Evolutionary conservation across 371 early-diverging fungal genomes (phyloP).

Genomic region (Syncephalastrum sp.): DNA sequence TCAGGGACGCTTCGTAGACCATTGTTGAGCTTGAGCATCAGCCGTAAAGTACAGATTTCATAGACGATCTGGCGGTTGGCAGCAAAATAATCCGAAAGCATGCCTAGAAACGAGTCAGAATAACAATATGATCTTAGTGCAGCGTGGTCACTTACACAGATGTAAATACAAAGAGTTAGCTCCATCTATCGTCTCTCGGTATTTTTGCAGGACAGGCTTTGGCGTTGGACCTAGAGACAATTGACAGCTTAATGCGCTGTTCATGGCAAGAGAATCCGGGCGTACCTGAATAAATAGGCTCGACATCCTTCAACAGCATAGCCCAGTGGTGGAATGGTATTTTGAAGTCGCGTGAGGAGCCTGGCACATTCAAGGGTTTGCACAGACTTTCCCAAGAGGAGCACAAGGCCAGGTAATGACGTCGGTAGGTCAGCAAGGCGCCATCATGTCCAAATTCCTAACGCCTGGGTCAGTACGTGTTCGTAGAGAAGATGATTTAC

Average conservation of each 20-base stretch:
- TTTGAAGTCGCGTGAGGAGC: conserved; percentile 37
- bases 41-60: conserved; percentile 41
- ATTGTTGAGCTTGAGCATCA: conserved; percentile 50
- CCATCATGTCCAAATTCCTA: conserved; percentile 36
- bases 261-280: not conserved
- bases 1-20: conserved; percentile 24
- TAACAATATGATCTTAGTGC: not conserved
- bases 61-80: conserved; percentile 39
- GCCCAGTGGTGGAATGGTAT: conserved; percentile 63
- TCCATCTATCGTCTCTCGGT: conserved; percentile 30
- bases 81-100: conserved; percentile 51
- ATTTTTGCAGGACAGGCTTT: conserved; percentile 17
- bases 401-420: conserved; percentile 57
- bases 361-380: conserved; percentile 26
- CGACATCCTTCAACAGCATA: conserved; percentile 32
- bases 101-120: conserved; percentile 16
- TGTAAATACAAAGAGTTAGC: conserved; percentile 41
- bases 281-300: conserved; percentile 22
- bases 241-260: not conserved
- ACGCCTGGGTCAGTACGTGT: not conserved
- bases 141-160: conserved; percentile 19
- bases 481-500: no score
- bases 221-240: conserved; percentile 11
- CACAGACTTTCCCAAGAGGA: conserved; percentile 60
- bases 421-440: conserved; percentile 41